These are phyloP conservation scores for Hydrangea macrophylla DNA, from an alignment of 148 eudicot genomes.

Conservation along the genomic window DNA sequence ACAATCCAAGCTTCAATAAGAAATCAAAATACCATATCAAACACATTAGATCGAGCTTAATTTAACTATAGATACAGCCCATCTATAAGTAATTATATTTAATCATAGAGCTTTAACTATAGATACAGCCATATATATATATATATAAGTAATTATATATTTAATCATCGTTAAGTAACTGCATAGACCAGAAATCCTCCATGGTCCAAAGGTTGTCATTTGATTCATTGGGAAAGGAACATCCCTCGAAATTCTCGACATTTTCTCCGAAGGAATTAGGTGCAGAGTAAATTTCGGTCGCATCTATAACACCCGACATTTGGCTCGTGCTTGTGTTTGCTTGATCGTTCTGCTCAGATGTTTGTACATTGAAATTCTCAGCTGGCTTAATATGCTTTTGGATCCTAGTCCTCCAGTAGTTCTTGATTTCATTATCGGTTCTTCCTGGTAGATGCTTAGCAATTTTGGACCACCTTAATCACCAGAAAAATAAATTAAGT, in stretches of 20 bases:
- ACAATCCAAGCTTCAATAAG: too few species aligned
- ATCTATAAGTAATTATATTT: too few species aligned
- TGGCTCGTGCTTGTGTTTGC: slow-evolving; percentile 32
- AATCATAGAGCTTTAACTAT: too few species aligned
- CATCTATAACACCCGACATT: not conserved
- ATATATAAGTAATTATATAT: not conserved
- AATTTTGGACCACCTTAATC: slow-evolving; percentile 71
- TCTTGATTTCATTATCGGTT: slow-evolving; percentile 77
- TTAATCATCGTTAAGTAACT: slow-evolving; percentile 43
- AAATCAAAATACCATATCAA: too few species aligned
- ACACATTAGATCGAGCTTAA: too few species aligned
- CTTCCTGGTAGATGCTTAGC: slow-evolving; percentile 78
- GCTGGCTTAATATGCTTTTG: slow-evolving; percentile 52
- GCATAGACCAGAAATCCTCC: slow-evolving; percentile 81
- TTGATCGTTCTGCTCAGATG: slow-evolving; percentile 15
- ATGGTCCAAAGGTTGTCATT: slow-evolving; percentile 51
- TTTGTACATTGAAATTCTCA: slow-evolving; percentile 10
- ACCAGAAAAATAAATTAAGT: too few species aligned
- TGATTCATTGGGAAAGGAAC: slow-evolving; percentile 30
- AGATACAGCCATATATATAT: not conserved
- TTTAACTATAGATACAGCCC: too few species aligned
- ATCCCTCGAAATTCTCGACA: slow-evolving; percentile 20
- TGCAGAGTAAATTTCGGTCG: slow-evolving; percentile 21
- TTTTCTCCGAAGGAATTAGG: slow-evolving; percentile 12
- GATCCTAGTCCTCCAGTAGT: slow-evolving; percentile 76